Evolutionary conservation across 306 rosid species (phyloP).

Genomic region (Pueraria montana): DNA sequence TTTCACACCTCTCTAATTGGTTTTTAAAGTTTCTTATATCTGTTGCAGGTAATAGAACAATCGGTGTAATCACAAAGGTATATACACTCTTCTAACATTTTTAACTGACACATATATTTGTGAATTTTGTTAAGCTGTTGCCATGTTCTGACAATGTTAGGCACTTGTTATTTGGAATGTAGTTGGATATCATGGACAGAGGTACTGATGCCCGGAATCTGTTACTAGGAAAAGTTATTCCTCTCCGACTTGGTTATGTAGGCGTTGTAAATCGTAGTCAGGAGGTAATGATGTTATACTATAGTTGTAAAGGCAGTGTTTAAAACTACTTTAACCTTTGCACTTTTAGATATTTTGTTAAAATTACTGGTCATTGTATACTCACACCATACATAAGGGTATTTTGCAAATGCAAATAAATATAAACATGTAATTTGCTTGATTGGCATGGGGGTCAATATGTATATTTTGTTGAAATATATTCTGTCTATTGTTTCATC

Average conservation of each 20-base stretch:
- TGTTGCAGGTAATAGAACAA: slow-evolving; percentile 89
- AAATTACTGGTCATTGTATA: slow-evolving; percentile 13
- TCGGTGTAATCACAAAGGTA: slow-evolving; percentile 97
- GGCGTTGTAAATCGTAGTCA: slow-evolving; percentile 99
- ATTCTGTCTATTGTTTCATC: slow-evolving; percentile 47
- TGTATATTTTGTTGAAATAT: slow-evolving; percentile 45
- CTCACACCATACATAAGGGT: background rate
- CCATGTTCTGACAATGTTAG: slow-evolving; percentile 49
- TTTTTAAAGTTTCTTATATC: slow-evolving; percentile 35
- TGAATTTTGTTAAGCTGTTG: slow-evolving; percentile 41
- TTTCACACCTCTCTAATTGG: slow-evolving; percentile 18
- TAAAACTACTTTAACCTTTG: slow-evolving; percentile 35
- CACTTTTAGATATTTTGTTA: slow-evolving; percentile 25
- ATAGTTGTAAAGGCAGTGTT: slow-evolving; percentile 8
- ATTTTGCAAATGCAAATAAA: slow-evolving; percentile 23
- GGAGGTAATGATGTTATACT: slow-evolving; percentile 70
- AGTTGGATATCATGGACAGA: slow-evolving; percentile 99
- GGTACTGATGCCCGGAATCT: slow-evolving; percentile 99
- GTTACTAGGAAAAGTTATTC: slow-evolving; percentile 96
- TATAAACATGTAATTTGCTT: slow-evolving; percentile 38
- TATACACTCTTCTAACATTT: slow-evolving; percentile 38
- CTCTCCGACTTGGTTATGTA: slow-evolving; percentile 94
- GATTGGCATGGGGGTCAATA: slow-evolving; percentile 33
- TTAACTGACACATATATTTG: background rate
- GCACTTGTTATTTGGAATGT: slow-evolving; percentile 34